Conservation (phyloP, 805 yeast genomes). For the Zygosaccharomyces kombuchaensis region DNA sequence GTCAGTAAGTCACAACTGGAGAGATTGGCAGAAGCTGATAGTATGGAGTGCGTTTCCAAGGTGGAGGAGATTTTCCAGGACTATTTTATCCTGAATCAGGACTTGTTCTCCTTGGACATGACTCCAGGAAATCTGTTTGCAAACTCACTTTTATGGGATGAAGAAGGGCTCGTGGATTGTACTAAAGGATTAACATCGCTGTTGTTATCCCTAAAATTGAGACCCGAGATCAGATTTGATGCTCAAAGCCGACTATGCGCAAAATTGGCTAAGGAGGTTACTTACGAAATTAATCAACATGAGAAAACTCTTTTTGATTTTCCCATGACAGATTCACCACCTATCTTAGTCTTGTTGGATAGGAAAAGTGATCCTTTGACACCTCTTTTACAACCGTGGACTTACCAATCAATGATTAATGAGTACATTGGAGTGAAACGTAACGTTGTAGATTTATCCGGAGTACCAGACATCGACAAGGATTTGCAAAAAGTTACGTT, state of each 20-base stretch:
- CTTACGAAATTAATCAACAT: conserved; percentile 51
- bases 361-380: conserved; percentile 89
- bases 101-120: conserved; percentile 52
- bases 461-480: conserved; percentile 50
- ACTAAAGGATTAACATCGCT: conserved; percentile 27
- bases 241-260: conserved; percentile 59
- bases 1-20: conserved; percentile 77
- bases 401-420: conserved; percentile 96
- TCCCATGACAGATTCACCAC: conserved; percentile 58
- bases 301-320: conserved; percentile 65
- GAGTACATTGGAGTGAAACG: conserved; percentile 80
- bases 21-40: conserved; percentile 85
- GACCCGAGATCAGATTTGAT: conserved; percentile 79
- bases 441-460: conserved; percentile 68
- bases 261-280: conserved; percentile 64
- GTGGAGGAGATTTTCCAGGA: conserved; percentile 86
- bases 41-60: conserved; percentile 67
- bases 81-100: conserved; percentile 66
- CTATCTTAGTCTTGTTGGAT: conserved; percentile 72
- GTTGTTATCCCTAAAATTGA: conserved; percentile 60
- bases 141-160: conserved; percentile 29
- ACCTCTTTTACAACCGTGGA: conserved; percentile 92
- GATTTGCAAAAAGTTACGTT: conserved; percentile 61
- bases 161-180: conserved; percentile 22
- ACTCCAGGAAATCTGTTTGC: conserved; percentile 22